Evolutionary conservation across 371 early-diverging fungal genomes (phyloP).

Genomic region (Mucor circinelloides): DNA sequence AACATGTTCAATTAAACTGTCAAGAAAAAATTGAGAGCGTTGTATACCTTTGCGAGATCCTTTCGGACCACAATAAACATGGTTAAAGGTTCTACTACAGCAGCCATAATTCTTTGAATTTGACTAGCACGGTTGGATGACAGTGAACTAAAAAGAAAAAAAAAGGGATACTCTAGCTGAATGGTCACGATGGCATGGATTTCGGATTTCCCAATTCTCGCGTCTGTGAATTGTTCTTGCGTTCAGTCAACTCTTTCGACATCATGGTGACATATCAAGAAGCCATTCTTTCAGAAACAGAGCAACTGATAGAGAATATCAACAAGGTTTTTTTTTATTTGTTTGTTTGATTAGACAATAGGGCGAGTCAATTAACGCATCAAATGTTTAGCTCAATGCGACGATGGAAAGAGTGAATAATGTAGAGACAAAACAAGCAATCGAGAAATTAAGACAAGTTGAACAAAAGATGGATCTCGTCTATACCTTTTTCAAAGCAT

Average conservation of each 20-base stretch:
- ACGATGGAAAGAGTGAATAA: constrained; percentile 41
- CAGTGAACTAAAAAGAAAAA: not conserved
- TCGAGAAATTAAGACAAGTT: constrained; percentile 46
- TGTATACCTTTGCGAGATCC: constrained; percentile 75
- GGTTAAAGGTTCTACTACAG: constrained; percentile 61
- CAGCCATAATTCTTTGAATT: not conserved
- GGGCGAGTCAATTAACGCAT: not conserved
- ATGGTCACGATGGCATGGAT: not conserved
- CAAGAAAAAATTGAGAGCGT: not conserved
- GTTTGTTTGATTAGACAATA: not conserved
- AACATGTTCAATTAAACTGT: not conserved
- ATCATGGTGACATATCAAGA: constrained; percentile 43
- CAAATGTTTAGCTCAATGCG: constrained; percentile 41
- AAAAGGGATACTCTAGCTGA: not conserved
- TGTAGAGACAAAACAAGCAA: constrained; percentile 31
- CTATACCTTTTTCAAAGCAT: constrained; percentile 52
- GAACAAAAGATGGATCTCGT: constrained; percentile 53
- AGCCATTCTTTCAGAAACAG: constrained; percentile 40
- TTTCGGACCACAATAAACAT: constrained; percentile 86
- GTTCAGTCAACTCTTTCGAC: not conserved
- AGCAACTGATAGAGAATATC: constrained; percentile 36
- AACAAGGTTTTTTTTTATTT: constrained; percentile 19
- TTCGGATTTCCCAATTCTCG: not conserved
- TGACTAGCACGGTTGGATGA: not conserved
- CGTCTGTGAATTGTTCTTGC: not conserved